Percentiles rank a stretch among this genome's conserved stretches.
Conservation (phyloP, 169 alveolate species). For the Besnoitia besnoiti region DNA sequence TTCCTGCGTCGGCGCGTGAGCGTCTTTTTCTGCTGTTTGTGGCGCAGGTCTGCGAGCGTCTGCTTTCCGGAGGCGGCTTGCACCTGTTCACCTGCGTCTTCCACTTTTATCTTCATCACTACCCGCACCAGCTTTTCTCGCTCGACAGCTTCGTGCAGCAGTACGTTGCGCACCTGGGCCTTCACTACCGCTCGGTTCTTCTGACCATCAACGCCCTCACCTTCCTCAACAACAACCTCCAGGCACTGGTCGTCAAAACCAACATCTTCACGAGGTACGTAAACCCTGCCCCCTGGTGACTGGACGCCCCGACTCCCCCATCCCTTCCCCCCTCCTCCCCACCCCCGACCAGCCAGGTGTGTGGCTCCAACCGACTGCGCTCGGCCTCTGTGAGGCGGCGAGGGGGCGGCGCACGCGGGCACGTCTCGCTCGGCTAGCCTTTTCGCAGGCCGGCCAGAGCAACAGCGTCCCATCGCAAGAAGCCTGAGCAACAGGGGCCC, state of each 20-base stretch:
- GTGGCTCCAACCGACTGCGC: too few relatives aligned
- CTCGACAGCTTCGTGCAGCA: constrained; percentile 18
- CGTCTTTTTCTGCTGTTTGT: not conserved
- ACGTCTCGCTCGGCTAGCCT: too few relatives aligned
- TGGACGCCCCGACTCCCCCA: too few relatives aligned
- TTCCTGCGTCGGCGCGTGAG: not conserved
- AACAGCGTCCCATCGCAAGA: too few relatives aligned
- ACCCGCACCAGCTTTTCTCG: not conserved
- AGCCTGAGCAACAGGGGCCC: too few relatives aligned
- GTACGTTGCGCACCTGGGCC: constrained; percentile 8
- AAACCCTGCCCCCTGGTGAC: too few relatives aligned
- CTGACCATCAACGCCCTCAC: not conserved
- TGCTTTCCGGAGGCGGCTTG: not conserved
- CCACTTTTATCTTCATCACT: constrained; percentile 21
- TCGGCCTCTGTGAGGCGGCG: too few relatives aligned
- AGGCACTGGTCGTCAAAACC: not conserved
- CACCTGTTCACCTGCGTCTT: constrained; percentile 15
- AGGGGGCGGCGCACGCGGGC: too few relatives aligned
- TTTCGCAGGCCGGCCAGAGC: too few relatives aligned
- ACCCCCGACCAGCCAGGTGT: too few relatives aligned
- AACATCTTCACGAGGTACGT: constrained; percentile 23
- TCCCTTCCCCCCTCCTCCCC: too few relatives aligned
- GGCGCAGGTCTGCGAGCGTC: not conserved
- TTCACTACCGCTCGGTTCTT: not conserved
- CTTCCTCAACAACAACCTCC: not conserved